Evolutionary conservation across 352 stramenopile species (phyloP), one percentile per base, ranked within the genome.

Genomic region (Globisporangium echinulatum): DNA sequence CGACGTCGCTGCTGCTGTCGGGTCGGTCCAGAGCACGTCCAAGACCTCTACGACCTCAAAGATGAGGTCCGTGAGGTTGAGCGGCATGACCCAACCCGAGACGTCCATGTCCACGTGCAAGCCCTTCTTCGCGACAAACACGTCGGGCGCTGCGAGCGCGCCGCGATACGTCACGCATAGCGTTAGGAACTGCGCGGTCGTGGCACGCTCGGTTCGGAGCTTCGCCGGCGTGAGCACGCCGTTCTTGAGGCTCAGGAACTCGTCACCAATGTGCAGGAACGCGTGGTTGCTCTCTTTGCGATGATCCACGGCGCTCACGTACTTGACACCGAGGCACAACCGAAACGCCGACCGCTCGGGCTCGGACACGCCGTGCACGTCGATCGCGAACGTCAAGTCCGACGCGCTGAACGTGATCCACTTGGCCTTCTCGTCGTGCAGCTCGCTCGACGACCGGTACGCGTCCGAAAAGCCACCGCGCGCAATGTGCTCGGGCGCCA

Each of bases 191-290:
- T 81, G 79, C 0, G 71, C 79, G 47, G 68, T 71, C 25, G 75
- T 76, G 11, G 88, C 62, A 54, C 82, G 78, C 33, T 92, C 82
- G 0, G 82, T 69, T n/a, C 72, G 73, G 50, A 95, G 79, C 49
- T 85, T 86, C 10, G 82, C 71, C 15, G 84, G 79, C 0, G 72
- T 85, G 43, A 96, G 64, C 8, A 85, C 54, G 1, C 85, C 85
- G 53, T 91, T 88, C 47, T 92, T 89, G 46, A 92, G 67, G 15
- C 63, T 84, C 38, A 96, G 66, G 64, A 96, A 96, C 17, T 88
- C 84, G 58, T 96, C 82, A 0, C 87, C 87, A 17, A 96, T 62
- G 58, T 96, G 85, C 10, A 96, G 66, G 6, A 96, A 59, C 5
- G 75, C 84, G 37, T 91, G 84, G 50, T 86, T 87, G 10, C 74